Conservation (phyloP, 23 red algal genomes). For the Agarophyton chilense region DNA sequence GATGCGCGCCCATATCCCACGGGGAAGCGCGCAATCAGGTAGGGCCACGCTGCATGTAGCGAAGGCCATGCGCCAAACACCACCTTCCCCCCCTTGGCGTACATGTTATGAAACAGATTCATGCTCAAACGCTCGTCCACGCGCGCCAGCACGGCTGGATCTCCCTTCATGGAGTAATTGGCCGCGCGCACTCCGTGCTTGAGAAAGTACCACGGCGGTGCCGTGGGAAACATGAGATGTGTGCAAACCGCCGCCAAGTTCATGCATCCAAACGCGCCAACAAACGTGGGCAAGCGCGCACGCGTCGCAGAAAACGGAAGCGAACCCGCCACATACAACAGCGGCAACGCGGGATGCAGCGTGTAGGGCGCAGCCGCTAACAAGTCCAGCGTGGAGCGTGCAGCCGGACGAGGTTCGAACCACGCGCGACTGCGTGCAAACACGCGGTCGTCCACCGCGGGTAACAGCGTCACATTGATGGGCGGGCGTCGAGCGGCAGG, state of each 20-base stretch:
- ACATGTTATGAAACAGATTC: conserved; percentile 77
- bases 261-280: conserved; percentile 66
- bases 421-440: conserved; percentile 47
- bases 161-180: conserved; percentile 84
- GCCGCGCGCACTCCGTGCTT: conserved; percentile 70
- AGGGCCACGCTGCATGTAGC: conserved; percentile 93
- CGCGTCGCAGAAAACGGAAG: background rate
- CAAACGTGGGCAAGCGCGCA: conserved; percentile 43
- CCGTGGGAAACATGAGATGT: conserved; percentile 81
- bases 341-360: conserved; percentile 78
- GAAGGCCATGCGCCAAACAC: conserved; percentile 92
- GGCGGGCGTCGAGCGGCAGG: conserved; percentile 14
- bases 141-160: conserved; percentile 76
- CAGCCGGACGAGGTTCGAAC: conserved; percentile 44
- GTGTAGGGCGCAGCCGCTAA: conserved; percentile 93
- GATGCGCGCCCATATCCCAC: too few relatives aligned
- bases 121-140: conserved; percentile 63
- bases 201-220: conserved; percentile 95
- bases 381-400: conserved; percentile 47
- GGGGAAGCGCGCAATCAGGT: conserved; percentile 78
- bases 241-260: conserved; percentile 77
- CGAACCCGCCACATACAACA: conserved; percentile 45
- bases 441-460: conserved; percentile 55
- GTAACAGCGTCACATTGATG: conserved; percentile 84
- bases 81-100: conserved; percentile 70